phyloP scores from a whole-genome alignment of 768 basidiomycete genomes.

The Cyathus striatus region DNA sequence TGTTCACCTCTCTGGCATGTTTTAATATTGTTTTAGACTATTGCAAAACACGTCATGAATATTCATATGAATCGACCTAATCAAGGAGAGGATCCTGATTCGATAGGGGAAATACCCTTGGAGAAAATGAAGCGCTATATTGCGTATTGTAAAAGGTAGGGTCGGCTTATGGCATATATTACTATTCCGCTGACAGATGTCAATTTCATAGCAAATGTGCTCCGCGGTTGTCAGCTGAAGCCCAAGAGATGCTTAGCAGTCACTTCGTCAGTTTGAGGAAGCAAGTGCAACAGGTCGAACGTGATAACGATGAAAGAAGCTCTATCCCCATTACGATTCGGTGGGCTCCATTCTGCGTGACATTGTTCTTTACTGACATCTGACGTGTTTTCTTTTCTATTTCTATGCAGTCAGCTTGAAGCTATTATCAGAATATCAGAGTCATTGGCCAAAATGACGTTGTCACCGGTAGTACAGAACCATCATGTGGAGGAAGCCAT shows the following conservation, averaged over 20 bases:
- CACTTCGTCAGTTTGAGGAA: constrained; percentile 92
- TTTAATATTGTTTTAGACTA: constrained; percentile 47
- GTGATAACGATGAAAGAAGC: constrained; percentile 94
- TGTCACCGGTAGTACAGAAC: constrained; percentile 79
- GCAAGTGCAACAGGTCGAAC: constrained; percentile 92
- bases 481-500: constrained; percentile 98
- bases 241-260: constrained; percentile 93
- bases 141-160: constrained; percentile 90
- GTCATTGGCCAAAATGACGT: constrained; percentile 89
- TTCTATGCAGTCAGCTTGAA: constrained; percentile 71
- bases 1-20: constrained; percentile 4
- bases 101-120: constrained; percentile 84
- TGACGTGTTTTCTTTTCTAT: too few relatives aligned
- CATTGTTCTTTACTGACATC: constrained; percentile 1
- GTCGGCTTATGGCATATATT: constrained; percentile 2
- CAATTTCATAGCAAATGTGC: constrained; percentile 77
- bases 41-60: constrained; percentile 97
- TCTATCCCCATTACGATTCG: constrained; percentile 98
- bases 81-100: constrained; percentile 59
- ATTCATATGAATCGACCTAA: constrained; percentile 95
- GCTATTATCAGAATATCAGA: constrained; percentile 99
- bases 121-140: constrained; percentile 99
- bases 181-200: not conserved
- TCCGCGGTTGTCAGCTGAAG: constrained; percentile 87
- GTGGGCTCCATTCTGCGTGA: constrained; percentile 35